Base-by-base conservation (phyloP, 2,329 filamentous ascomycete species). In the Botrytis medusae region DNA sequence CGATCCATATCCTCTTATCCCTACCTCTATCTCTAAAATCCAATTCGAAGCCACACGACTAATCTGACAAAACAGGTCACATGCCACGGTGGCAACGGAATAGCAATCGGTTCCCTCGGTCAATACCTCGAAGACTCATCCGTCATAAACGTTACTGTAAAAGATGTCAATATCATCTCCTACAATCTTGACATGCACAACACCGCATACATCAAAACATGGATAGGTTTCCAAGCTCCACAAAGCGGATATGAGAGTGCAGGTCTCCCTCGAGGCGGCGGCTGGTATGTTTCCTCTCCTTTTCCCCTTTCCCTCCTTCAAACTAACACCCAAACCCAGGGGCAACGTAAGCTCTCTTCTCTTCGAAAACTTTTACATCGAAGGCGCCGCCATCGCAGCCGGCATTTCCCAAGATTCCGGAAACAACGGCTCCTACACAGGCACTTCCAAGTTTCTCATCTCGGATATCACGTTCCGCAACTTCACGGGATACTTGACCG, bases 161-260 rank as follows among this genome's bases (percentile, higher is more conserved):
- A 84, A 72, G 81, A 87, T 46, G 86, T 84, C 46, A 82, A 82
- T 44, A 82, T 87, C 71, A 78, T 84, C 40, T 83, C 81, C 22
- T 81, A 84, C 76, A 86, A 86, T 71, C 80, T 84, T 25, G 83
- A 86, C 74, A 85, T 86, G 81, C 81, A 84, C 71, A 84, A 85
- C 74, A 80, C 80, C 22, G 86, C 85, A 0, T 88, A 88, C 75
- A 86, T 89, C 79, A 89, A 89, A 77, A 88, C 87, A 0, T 89
- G 86, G 85, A 82, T 87, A 6, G 87, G 87, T 6, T 83, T 80
- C 1, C 82, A 84, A 3, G 83, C 85, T 0, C 82, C 82, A 0
- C 85, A 87, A 75, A 77, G 78, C 29, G 79, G 77, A 10, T 89
- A 89, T 76, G 86, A 89, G 76, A 84, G 81, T 71, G 85, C 80